Conservation (phyloP, 176 grass and related monocot species). For the Themeda triandra region DNA sequence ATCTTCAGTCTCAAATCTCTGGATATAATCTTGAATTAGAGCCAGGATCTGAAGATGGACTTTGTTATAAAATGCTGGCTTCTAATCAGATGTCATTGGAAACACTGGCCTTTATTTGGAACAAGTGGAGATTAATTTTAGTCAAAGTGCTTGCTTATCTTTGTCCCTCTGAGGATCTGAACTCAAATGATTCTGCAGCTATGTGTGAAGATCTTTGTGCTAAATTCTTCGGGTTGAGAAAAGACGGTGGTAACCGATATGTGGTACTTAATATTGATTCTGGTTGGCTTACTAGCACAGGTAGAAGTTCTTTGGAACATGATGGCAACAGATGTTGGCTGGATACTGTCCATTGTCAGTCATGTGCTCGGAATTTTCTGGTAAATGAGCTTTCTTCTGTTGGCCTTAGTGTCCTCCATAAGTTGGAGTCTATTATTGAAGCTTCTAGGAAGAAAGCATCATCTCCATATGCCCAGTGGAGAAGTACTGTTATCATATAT, state of each 20-base stretch:
- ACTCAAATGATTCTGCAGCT: conserved; percentile 17
- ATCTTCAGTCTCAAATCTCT: conserved; percentile 24
- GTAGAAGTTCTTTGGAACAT: conserved; percentile 28
- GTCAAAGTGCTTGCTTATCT: conserved; percentile 30
- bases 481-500: conserved; percentile 24
- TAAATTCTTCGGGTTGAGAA: conserved; percentile 70
- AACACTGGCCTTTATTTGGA: conserved; percentile 54
- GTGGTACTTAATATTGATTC: conserved; percentile 49
- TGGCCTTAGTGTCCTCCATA: conserved; percentile 47
- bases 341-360: conserved; percentile 19
- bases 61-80: conserved; percentile 29
- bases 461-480: conserved; percentile 23
- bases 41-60: conserved; percentile 11
- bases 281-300: conserved; percentile 41
- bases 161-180: not conserved
- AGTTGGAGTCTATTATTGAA: conserved; percentile 43
- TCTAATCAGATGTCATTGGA: conserved; percentile 31
- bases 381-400: conserved; percentile 51
- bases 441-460: not conserved
- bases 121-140: conserved; percentile 43
- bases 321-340: conserved; percentile 28
- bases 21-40: conserved; percentile 34
- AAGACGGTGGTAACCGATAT: conserved; percentile 26
- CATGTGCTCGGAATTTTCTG: conserved; percentile 48
- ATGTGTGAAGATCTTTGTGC: conserved; percentile 49